A percentile compares a stretch with the other conserved stretches of the same genome.
These are phyloP conservation scores for Ophiocordyceps camponoti-saundersi DNA, from an alignment of 2,329 filamentous ascomycete genomes.

Conservation along the genomic window DNA sequence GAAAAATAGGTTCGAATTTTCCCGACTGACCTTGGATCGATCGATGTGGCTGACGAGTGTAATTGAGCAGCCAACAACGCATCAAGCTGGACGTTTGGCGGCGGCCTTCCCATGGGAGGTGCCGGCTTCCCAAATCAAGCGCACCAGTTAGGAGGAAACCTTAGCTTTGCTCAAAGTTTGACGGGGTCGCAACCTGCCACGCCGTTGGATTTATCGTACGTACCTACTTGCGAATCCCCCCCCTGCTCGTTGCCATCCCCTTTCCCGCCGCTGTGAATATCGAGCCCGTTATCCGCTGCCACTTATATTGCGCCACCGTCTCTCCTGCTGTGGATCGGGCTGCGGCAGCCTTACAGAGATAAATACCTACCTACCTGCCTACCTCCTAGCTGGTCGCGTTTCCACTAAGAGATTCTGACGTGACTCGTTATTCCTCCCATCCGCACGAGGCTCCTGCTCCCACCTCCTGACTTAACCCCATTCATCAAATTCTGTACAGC, in stretches of 20 bases:
- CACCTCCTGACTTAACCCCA: neutral
- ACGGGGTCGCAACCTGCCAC: constrained; percentile 45
- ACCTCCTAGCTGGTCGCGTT: neutral
- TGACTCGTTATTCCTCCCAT: neutral
- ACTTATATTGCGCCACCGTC: no score
- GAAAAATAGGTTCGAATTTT: constrained; percentile 38
- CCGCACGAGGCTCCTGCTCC: neutral
- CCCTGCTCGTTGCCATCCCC: neutral
- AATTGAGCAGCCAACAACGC: constrained; percentile 28
- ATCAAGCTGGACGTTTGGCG: constrained; percentile 45
- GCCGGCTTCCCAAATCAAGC: constrained; percentile 34
- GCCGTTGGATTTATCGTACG: constrained; percentile 48
- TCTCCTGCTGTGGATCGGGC: neutral
- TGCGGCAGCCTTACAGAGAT: neutral
- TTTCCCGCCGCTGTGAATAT: neutral
- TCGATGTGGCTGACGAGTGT: neutral
- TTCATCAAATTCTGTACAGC: neutral
- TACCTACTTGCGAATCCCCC: constrained; percentile 15
- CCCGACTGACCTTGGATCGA: neutral
- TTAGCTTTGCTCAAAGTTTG: constrained; percentile 51
- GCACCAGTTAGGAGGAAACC: constrained; percentile 38
- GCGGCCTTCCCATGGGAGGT: constrained; percentile 41
- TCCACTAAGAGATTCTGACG: neutral
- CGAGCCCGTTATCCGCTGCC: neutral
- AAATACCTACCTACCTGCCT: no score